A percentile compares a stretch with the other conserved stretches of the same genome.
These are phyloP conservation scores for Cicer arietinum DNA, from an alignment of 306 rosid genomes.

Conservation along the genomic window DNA sequence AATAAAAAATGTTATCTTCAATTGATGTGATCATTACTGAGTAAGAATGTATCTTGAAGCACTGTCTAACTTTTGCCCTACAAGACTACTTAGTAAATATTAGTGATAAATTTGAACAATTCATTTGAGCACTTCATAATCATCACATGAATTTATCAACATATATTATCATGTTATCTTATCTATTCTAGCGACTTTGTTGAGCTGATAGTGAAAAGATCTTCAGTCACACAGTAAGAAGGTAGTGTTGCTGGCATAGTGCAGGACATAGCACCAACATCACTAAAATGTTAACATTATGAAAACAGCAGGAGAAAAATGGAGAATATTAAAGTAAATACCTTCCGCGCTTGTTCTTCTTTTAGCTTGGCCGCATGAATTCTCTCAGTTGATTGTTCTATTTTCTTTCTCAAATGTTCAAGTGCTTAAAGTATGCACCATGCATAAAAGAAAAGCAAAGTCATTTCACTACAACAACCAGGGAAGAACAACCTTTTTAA, in stretches of 20 bases:
- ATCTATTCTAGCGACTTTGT: conserved; percentile 23
- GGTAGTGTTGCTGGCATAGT: conserved; percentile 15
- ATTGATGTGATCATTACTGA: conserved; percentile 9
- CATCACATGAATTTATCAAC: conserved; percentile 6
- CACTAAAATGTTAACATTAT: conserved; percentile 23
- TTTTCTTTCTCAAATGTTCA: conserved; percentile 90
- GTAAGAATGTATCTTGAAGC: conserved; percentile 18
- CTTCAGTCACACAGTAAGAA: conserved; percentile 26
- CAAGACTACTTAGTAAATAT: conserved; percentile 27
- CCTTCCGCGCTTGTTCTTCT: conserved; percentile 84
- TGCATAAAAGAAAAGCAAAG: conserved; percentile 38
- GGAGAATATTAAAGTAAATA: conserved; percentile 41
- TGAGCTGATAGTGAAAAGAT: conserved; percentile 26
- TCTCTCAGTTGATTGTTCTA: conserved; percentile 77
- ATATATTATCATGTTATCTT: conserved; percentile 2
- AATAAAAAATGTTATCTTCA: conserved; percentile 2
- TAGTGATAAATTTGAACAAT: conserved; percentile 29
- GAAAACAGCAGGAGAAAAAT: conserved; percentile 35
- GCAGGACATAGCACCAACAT: conserved; percentile 3
- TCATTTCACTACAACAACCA: conserved; percentile 45
- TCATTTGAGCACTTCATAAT: conserved; percentile 26
- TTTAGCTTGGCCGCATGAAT: conserved; percentile 76
- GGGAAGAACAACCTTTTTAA: conserved; percentile 26
- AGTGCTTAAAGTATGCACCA: conserved; percentile 68
- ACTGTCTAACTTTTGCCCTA: conserved; percentile 12